Evolutionary conservation across 108 stramenopile species (phyloP).

Genomic region (Fragilaria radians): DNA sequence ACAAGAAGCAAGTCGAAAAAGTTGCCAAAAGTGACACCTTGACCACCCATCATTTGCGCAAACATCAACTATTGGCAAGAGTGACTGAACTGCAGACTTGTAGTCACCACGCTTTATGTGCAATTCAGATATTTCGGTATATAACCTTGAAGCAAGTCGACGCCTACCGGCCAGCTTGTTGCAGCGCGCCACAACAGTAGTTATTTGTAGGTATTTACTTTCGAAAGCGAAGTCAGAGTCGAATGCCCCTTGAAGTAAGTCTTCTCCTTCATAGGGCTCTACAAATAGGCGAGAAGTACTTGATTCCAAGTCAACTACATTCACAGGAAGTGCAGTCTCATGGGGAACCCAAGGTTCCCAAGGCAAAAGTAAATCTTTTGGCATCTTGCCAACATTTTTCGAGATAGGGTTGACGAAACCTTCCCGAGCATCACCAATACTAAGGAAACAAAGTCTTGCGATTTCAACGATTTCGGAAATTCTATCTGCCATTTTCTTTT

Average conservation of each 20-base stretch:
- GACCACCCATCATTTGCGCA: constrained; percentile 71
- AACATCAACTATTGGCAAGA: constrained; percentile 45
- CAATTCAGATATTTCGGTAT: constrained; percentile 61
- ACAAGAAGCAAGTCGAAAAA: constrained; percentile 74
- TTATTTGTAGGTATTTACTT: constrained; percentile 46
- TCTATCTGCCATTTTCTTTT: constrained; percentile 37
- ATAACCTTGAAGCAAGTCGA: constrained; percentile 49
- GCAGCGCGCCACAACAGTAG: constrained; percentile 36
- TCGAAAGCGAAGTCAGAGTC: constrained; percentile 30
- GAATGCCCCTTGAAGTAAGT: constrained; percentile 10
- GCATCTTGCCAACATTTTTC: constrained; percentile 22
- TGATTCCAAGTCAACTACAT: neutral
- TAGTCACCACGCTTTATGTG: constrained; percentile 48
- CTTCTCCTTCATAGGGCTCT: neutral
- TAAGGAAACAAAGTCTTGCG: constrained; percentile 50
- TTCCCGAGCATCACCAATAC: constrained; percentile 48
- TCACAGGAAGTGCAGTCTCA: constrained; percentile 7
- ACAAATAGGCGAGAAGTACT: neutral
- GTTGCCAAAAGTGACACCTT: constrained; percentile 55
- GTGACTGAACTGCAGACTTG: constrained; percentile 32
- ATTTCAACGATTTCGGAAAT: constrained; percentile 63
- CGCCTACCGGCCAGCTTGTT: constrained; percentile 39
- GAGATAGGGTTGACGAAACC: constrained; percentile 38
- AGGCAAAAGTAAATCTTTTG: constrained; percentile 37
- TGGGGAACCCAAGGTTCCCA: constrained; percentile 60